phyloP scores from a whole-genome alignment of 1,139 yeast genomes.

The Yamadazyma kanchanaburiensis region DNA sequence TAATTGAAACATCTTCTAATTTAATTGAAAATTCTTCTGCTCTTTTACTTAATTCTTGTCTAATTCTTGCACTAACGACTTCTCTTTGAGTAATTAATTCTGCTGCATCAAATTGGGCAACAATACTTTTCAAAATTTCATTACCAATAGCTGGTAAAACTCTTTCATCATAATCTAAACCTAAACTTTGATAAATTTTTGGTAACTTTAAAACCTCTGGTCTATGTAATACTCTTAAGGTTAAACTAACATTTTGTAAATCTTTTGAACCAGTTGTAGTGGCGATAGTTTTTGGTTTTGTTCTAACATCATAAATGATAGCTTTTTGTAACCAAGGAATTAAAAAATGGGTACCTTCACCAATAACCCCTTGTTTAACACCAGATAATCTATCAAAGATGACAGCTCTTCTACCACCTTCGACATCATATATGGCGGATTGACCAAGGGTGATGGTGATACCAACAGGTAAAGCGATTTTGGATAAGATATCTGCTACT shows the following conservation, averaged over 20 bases:
- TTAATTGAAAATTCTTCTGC: conserved; percentile 87
- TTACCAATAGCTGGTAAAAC: conserved; percentile 96
- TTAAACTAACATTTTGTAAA: conserved; percentile 90
- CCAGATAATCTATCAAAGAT: conserved; percentile 91
- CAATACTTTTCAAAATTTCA: conserved; percentile 91
- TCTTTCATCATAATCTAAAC: conserved; percentile 94
- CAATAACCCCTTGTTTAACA: conserved; percentile 80
- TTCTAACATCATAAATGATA: conserved; percentile 84
- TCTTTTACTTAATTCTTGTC: conserved; percentile 80
- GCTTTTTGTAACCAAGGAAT: conserved; percentile 97
- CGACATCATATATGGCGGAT: conserved; percentile 83
- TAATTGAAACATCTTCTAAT: conserved; percentile 95
- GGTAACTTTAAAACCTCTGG: conserved; percentile 88
- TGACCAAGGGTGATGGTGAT: conserved; percentile 64
- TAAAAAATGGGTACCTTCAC: conserved; percentile 95
- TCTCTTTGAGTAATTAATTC: conserved; percentile 97
- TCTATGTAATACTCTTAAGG: conserved; percentile 89
- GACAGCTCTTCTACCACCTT: conserved; percentile 95
- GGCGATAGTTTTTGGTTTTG: conserved; percentile 86
- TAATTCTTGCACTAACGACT: conserved; percentile 84
- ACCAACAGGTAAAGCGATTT: conserved; percentile 69
- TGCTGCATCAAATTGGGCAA: conserved; percentile 98
- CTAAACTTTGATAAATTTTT: conserved; percentile 82
- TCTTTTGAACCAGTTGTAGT: conserved; percentile 97
- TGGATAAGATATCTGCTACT: conserved; percentile 36